phyloP scores from a whole-genome alignment of 2,329 filamentous ascomycete genomes.

The Xylaria sp. region DNA sequence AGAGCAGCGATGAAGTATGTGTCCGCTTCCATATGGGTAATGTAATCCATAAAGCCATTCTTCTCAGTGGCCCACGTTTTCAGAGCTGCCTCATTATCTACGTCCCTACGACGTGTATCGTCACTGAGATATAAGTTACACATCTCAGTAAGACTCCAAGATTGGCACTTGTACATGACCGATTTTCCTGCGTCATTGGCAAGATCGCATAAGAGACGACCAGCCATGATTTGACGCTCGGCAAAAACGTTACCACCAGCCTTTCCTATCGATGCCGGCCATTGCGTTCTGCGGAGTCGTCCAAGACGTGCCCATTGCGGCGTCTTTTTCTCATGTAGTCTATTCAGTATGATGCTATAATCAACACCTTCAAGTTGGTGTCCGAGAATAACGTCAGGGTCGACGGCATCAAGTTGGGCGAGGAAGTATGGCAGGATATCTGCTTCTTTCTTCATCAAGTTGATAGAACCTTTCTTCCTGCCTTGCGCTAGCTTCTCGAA shows the following conservation, averaged over 20 bases:
- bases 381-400: slow-evolving; percentile 93
- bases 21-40: slow-evolving; percentile 93
- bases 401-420: slow-evolving; percentile 85
- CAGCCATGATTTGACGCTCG: slow-evolving; percentile 88
- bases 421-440: slow-evolving; percentile 90
- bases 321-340: slow-evolving; percentile 89
- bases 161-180: slow-evolving; percentile 95
- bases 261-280: slow-evolving; percentile 88
- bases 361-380: slow-evolving; percentile 98
- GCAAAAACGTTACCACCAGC: slow-evolving; percentile 91
- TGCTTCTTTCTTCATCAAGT: slow-evolving; percentile 83
- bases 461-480: slow-evolving; percentile 80
- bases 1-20: slow-evolving; percentile 96
- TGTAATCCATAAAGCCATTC: slow-evolving; percentile 89
- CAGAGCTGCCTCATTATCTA: slow-evolving; percentile 88
- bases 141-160: slow-evolving; percentile 98
- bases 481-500: slow-evolving; percentile 82
- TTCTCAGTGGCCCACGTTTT: slow-evolving; percentile 87
- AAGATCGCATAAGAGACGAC: slow-evolving; percentile 90
- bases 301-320: slow-evolving; percentile 96
- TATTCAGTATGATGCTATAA: slow-evolving; percentile 88
- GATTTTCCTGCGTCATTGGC: slow-evolving; percentile 98
- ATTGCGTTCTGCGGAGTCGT: slow-evolving; percentile 81
- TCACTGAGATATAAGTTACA: slow-evolving; percentile 86
- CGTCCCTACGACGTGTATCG: slow-evolving; percentile 78